Evolutionary conservation across 805 yeast genomes (phyloP).

Genomic region (Candida easanensis): DNA sequence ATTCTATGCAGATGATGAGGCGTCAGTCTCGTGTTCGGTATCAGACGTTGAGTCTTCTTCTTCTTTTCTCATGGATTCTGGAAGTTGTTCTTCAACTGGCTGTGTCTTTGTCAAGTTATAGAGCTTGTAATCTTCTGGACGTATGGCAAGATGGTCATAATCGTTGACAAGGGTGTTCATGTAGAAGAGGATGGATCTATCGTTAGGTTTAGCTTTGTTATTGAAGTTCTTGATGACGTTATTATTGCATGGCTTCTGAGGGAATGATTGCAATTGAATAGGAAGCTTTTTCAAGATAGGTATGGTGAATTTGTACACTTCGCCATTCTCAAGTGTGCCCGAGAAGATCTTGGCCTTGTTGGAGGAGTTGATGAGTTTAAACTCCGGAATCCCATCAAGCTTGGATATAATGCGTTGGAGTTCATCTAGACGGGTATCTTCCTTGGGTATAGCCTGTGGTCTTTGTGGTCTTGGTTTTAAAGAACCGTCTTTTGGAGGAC

Average conservation of each 20-base stretch:
- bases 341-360: conserved; percentile 19
- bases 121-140: conserved; percentile 16
- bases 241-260: conserved; percentile 9
- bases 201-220: conserved; percentile 13
- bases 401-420: conserved; percentile 12
- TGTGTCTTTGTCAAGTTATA: conserved; percentile 18
- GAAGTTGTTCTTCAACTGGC: not conserved
- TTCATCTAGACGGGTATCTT: conserved; percentile 16
- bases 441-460: conserved; percentile 1
- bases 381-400: conserved; percentile 8
- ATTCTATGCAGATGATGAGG: not conserved
- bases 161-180: conserved; percentile 23
- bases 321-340: conserved; percentile 12
- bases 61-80: not conserved
- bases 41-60: too few relatives aligned
- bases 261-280: conserved; percentile 13
- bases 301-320: conserved; percentile 18
- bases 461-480: not conserved
- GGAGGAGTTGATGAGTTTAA: conserved; percentile 21
- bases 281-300: conserved; percentile 17
- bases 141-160: conserved; percentile 14
- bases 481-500: not conserved
- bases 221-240: conserved; percentile 27
- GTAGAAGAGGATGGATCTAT: conserved; percentile 18
- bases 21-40: too few relatives aligned